phyloP scores from a whole-genome alignment of 139 green algal genomes.

The Coccomyxa sp. region DNA sequence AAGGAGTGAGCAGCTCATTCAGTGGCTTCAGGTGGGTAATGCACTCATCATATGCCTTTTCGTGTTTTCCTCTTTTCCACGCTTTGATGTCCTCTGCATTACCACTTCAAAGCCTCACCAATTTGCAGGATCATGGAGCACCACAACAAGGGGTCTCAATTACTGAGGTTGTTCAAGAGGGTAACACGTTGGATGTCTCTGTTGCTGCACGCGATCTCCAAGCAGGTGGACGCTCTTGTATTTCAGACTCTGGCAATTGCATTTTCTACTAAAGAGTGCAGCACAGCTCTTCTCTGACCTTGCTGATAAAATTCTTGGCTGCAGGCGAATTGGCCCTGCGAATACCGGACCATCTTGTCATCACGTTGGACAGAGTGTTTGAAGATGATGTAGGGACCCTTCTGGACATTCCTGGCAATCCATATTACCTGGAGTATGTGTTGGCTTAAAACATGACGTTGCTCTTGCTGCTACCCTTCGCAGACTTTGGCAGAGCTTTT shows the following conservation, averaged over 20 bases:
- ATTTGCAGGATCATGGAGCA: constrained; percentile 28
- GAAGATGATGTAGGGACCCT: constrained; percentile 45
- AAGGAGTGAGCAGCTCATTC: background rate
- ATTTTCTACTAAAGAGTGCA: too few relatives aligned
- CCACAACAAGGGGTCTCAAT: constrained; percentile 19
- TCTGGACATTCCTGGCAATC: background rate
- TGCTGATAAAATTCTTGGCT: background rate
- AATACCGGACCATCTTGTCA: constrained; percentile 74
- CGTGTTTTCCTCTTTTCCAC: background rate
- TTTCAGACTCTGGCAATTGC: too few relatives aligned
- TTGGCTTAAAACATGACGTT: background rate
- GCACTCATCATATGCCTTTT: background rate
- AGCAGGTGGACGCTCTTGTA: background rate
- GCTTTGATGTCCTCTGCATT: background rate
- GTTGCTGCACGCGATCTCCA: constrained; percentile 30
- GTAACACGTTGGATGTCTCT: constrained; percentile 36
- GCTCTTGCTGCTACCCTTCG: background rate
- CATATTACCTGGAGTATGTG: background rate
- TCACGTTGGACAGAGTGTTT: constrained; percentile 84
- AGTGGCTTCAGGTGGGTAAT: background rate
- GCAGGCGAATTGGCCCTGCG: constrained; percentile 68
- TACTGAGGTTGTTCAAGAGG: constrained; percentile 4
- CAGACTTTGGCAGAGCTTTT: constrained; percentile 77
- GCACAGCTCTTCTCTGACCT: too few relatives aligned
- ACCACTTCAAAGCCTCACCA: background rate